These are phyloP conservation scores for Chenopodium quinoa DNA, from an alignment of 148 eudicot genomes.

Conservation along the genomic window DNA sequence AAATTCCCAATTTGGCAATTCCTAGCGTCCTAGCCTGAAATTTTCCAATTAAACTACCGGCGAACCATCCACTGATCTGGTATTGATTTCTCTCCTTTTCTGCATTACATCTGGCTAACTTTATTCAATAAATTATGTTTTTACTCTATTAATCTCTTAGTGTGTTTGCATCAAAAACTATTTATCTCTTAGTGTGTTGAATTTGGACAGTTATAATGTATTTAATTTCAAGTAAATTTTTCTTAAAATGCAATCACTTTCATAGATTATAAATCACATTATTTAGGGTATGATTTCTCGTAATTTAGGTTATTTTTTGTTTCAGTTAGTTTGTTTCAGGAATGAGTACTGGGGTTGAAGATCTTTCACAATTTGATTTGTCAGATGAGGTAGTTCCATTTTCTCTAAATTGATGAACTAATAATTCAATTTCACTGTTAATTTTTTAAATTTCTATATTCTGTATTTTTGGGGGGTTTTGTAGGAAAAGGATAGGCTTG, in stretches of 20 bases:
- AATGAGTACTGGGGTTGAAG: constrained; percentile 48
- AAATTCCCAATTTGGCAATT: neutral
- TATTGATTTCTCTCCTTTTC: neutral
- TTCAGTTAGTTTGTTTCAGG: constrained; percentile 23
- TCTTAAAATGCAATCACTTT: neutral
- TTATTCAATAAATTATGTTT: neutral
- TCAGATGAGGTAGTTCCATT: constrained; percentile 53
- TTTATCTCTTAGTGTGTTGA: neutral
- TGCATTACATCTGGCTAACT: neutral
- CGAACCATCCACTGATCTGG: neutral
- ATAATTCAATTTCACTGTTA: neutral
- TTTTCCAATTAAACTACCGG: neutral
- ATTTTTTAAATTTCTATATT: neutral
- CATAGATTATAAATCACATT: neutral
- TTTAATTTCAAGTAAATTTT: neutral
- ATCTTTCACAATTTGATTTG: constrained; percentile 64
- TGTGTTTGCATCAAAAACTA: neutral
- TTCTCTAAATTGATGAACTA: neutral
- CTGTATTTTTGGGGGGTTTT: neutral
- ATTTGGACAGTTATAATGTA: neutral
- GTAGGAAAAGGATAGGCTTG: constrained; percentile 82
- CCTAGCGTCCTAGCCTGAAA: neutral
- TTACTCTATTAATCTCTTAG: neutral
- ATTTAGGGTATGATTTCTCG: neutral
- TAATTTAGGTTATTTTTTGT: neutral